Conservation (phyloP, 306 rosid species). For the Gillenia trifoliata region DNA sequence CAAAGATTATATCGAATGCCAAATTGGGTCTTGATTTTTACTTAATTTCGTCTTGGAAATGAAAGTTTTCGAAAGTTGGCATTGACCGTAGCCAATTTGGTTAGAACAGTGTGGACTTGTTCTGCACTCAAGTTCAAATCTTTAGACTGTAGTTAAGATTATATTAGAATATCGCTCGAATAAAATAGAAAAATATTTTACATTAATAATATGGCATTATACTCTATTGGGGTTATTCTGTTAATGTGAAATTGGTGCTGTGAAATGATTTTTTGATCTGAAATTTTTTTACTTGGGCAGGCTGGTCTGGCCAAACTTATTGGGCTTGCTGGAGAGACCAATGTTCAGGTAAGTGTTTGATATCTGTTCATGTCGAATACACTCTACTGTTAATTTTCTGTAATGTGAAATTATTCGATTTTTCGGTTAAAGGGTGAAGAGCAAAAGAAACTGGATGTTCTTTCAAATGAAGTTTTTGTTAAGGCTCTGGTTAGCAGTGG, state of each 20-base stretch:
- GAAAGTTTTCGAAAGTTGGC: not conserved
- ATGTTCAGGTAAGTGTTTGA: conserved; percentile 62
- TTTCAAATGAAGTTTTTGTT: conserved; percentile 86
- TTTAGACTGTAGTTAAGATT: not conserved
- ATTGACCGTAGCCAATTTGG: not conserved
- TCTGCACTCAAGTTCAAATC: not conserved
- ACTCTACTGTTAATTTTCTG: not conserved
- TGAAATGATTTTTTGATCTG: not conserved
- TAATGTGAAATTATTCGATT: not conserved
- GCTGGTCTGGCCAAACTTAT: conserved; percentile 97
- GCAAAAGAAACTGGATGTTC: conserved; percentile 95
- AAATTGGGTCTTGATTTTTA: not conserved
- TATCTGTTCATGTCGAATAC: not conserved
- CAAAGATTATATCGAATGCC: not conserved
- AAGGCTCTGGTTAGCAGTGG: conserved; percentile 95
- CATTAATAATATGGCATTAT: too few species aligned
- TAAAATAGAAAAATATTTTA: not conserved
- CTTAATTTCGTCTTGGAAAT: not conserved
- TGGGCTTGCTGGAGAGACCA: conserved; percentile 99
- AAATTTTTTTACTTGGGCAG: conserved; percentile 31
- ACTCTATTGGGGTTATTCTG: too few species aligned
- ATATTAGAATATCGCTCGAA: not conserved
- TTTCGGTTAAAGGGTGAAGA: conserved; percentile 78
- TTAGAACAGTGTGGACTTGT: not conserved
- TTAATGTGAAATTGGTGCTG: too few species aligned